Evolutionary conservation across 345 rosid genomes (phyloP).

Genomic region (Citrus sp.): DNA sequence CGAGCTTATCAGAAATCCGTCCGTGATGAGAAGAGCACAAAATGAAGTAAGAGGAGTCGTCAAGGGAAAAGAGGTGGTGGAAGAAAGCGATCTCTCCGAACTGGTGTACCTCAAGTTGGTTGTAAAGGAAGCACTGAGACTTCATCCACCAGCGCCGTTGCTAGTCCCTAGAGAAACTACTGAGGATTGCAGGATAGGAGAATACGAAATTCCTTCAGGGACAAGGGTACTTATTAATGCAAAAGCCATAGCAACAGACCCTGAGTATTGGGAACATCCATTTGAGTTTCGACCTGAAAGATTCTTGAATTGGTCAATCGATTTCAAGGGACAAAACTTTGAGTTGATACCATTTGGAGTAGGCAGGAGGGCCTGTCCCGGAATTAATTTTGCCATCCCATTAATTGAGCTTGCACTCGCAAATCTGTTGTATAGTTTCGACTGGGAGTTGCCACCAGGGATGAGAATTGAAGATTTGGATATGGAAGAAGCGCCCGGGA

Average conservation of each 20-base stretch:
- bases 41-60: conserved; percentile 29
- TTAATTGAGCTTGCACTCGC: conserved; percentile 44
- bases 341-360: conserved; percentile 58
- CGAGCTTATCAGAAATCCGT: conserved; percentile 33
- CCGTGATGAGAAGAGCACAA: conserved; percentile 27
- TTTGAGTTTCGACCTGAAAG: conserved; percentile 41
- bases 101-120: conserved; percentile 27
- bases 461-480: conserved; percentile 36
- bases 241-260: conserved; percentile 26
- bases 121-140: conserved; percentile 32
- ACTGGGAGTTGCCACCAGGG: conserved; percentile 53
- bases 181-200: conserved; percentile 22
- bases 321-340: conserved; percentile 48
- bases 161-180: conserved; percentile 39
- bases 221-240: conserved; percentile 34
- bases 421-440: conserved; percentile 37
- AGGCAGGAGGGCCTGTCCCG: conserved; percentile 68
- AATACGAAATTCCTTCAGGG: conserved; percentile 35
- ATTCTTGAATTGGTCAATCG: conserved; percentile 33
- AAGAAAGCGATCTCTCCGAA: conserved; percentile 32
- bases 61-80: conserved; percentile 18
- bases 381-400: conserved; percentile 31
- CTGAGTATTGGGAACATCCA: conserved; percentile 35
- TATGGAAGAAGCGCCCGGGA: conserved; percentile 47
- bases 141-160: conserved; percentile 38